phyloP scores from a whole-genome alignment of 805 yeast genomes.

The Wickerhamiella brachini region DNA sequence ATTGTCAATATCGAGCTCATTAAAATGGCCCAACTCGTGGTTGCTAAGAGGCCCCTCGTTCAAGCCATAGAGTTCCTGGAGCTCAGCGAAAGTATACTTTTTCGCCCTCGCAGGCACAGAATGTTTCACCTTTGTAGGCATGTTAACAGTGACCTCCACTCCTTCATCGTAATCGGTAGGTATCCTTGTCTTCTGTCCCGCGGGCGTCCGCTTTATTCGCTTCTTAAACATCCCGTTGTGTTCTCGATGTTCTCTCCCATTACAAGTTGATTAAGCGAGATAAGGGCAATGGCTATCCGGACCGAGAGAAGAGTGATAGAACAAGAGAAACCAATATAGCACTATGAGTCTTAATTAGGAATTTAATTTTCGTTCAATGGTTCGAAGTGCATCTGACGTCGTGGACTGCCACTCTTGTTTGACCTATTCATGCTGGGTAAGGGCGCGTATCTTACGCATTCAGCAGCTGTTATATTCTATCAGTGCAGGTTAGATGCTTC shows the following conservation, averaged over 20 bases:
- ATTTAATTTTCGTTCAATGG: too few species aligned
- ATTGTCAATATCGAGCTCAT: neutral
- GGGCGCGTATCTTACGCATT: neutral
- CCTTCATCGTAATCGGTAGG: neutral
- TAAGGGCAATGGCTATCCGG: neutral
- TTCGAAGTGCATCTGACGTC: neutral
- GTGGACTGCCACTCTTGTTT: neutral
- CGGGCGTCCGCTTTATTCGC: conserved; percentile 6
- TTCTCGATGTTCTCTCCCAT: too few species aligned
- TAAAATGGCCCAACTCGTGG: neutral
- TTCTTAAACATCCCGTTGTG: conserved; percentile 9
- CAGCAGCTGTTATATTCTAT: neutral
- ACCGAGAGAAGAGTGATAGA: too few species aligned
- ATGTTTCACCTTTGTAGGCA: neutral
- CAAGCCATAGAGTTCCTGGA: neutral
- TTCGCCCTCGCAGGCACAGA: neutral
- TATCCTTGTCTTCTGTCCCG: neutral
- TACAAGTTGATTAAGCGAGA: too few species aligned
- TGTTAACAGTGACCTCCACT: neutral
- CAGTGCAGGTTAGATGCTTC: neutral
- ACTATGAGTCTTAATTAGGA: neutral
- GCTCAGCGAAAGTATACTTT: neutral
- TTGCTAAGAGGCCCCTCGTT: neutral
- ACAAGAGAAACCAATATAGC: neutral
- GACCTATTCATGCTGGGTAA: neutral